Evolutionary conservation across 768 basidiomycete species (phyloP), one percentile per base, ranked within the genome.

Genomic region (Tricholoma furcatifolium): DNA sequence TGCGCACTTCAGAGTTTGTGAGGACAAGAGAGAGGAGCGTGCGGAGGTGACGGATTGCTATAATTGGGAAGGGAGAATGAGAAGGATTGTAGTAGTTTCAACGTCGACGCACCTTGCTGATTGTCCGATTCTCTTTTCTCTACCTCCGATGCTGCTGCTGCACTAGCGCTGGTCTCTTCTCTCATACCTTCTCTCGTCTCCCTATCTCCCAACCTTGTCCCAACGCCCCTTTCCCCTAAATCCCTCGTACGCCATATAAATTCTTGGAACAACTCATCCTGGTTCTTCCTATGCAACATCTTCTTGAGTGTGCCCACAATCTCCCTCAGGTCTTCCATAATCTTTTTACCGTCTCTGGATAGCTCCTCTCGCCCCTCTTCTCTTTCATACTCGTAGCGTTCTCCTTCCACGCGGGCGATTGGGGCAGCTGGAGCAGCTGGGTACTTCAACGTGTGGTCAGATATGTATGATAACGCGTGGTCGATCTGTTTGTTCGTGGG

Each of bases 1-100:
- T 96, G 62, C 93, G 87, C 27, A 90, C 87, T 72, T 96, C 91
- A 0, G 90, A 87, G 73, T 99, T 99, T 65, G 95, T 96, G 56
- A 93, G 77, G 62, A 98, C 76, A 62, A 98, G 86, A 39, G 82
- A 81, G 54, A 91, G 76, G 43, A 99, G 81, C 0, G 93, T 94
- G 58, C 94, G 91, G 14, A 98, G 81, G 69, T 98, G 92, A 50
- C 79, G 79, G 42, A 89, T 82, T 18, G 93, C 93, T 89, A 43
- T 8, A 54, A n/a, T 2, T 20, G 14, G 46, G 31, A 2, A 7
- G 11, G 47, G 1, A 48, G 14, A 6, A 17, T 27, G 6, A 43
- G 49, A 43, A 14, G 41, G 36, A 39, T 62, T 39, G 36, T 30
- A 10, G 10, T 32, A 10, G 14, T 0, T 2, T 1, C 34, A 18